phyloP scores from a whole-genome alignment of 441 rosid species.

The Theobroma grandiflorum region DNA sequence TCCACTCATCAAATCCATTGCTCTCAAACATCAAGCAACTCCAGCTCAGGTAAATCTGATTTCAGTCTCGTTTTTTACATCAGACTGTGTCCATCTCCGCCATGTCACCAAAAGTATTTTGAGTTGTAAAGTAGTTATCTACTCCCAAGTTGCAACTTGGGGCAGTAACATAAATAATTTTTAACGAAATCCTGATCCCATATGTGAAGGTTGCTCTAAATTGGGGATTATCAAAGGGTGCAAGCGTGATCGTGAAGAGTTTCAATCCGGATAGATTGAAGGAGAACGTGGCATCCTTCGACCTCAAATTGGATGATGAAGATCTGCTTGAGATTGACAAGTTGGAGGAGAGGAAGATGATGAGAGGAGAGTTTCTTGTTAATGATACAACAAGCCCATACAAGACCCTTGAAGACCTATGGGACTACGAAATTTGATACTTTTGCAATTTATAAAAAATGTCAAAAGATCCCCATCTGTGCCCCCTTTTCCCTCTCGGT shows the following conservation, averaged over 20 bases:
- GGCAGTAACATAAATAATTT: background rate
- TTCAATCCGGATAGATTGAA: slow-evolving; percentile 63
- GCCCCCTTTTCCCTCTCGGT: background rate
- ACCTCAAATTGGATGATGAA: slow-evolving; percentile 56
- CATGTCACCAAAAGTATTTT: too few relatives aligned
- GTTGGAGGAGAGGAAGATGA: slow-evolving; percentile 69
- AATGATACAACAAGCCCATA: slow-evolving; percentile 82
- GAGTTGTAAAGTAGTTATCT: too few relatives aligned
- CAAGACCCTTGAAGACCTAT: slow-evolving; percentile 65
- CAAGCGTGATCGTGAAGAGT: slow-evolving; percentile 80
- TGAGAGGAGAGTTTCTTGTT: slow-evolving; percentile 82
- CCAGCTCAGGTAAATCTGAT: slow-evolving; percentile 69
- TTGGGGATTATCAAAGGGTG: slow-evolving; percentile 88
- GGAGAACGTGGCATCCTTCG: slow-evolving; percentile 67
- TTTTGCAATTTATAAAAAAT: background rate
- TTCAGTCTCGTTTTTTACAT: too few relatives aligned
- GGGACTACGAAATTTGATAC: slow-evolving; percentile 80
- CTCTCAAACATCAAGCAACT: slow-evolving; percentile 66
- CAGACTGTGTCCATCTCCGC: too few relatives aligned
- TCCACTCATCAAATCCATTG: slow-evolving; percentile 69
- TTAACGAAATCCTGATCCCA: background rate
- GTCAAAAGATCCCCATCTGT: too few relatives aligned
- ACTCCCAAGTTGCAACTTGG: background rate
- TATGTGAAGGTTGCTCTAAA: slow-evolving; percentile 67
- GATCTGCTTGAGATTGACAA: slow-evolving; percentile 65